Percentiles rank a stretch among this genome's conserved stretches.
Conservation (phyloP, 768 basidiomycete genomes). For the Neoboletus brunneissimus region DNA sequence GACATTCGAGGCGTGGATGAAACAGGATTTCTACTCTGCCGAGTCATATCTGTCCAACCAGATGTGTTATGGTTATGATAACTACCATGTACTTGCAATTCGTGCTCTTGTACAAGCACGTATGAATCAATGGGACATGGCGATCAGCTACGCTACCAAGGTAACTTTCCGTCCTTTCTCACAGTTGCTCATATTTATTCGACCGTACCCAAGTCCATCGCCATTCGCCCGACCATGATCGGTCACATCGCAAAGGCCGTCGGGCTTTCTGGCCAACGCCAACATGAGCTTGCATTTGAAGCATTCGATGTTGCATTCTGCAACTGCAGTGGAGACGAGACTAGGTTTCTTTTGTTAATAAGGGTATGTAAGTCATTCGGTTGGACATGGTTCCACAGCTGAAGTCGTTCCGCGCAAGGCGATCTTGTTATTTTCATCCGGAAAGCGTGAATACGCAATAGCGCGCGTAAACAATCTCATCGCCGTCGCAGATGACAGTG, state of each 20-base stretch:
- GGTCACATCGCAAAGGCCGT: background rate
- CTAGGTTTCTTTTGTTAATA: background rate
- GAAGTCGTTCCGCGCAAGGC: background rate
- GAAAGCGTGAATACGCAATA: background rate
- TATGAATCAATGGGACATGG: too few relatives aligned
- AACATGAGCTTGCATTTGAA: background rate
- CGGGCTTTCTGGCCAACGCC: background rate
- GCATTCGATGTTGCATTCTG: background rate
- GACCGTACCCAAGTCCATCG: background rate
- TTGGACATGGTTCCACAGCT: too few relatives aligned
- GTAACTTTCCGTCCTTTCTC: background rate
- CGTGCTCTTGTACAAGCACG: slow-evolving; percentile 1
- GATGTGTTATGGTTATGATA: too few relatives aligned
- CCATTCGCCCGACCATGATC: background rate
- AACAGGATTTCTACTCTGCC: background rate
- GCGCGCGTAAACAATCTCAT: background rate
- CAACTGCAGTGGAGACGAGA: background rate
- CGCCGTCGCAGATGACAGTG: background rate
- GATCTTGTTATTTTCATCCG: background rate
- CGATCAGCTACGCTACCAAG: background rate
- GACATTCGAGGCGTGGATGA: slow-evolving; percentile 1
- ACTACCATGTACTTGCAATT: background rate
- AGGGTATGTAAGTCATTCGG: background rate
- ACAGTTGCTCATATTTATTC: background rate
- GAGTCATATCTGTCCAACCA: too few relatives aligned